These are phyloP conservation scores for Trapa incisa DNA, from an alignment of 345 rosid genomes.

Conservation along the genomic window DNA sequence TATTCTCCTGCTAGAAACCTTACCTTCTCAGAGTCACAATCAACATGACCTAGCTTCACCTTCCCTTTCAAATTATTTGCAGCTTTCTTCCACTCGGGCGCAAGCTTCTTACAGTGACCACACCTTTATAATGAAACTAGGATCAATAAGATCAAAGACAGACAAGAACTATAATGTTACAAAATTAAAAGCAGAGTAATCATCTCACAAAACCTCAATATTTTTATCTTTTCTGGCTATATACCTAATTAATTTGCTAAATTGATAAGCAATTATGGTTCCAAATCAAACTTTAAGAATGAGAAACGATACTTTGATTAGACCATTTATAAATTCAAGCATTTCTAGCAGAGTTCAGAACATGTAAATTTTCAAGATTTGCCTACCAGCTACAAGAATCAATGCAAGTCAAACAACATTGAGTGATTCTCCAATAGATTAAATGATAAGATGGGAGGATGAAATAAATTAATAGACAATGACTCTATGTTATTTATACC, in stretches of 20 bases:
- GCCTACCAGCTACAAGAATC: too few relatives aligned
- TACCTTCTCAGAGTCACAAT: slow-evolving; percentile 87
- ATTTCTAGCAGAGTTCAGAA: background rate
- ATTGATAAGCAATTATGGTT: background rate
- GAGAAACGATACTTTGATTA: too few relatives aligned
- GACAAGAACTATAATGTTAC: background rate
- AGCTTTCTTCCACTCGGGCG: slow-evolving; percentile 98
- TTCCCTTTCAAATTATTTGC: slow-evolving; percentile 77
- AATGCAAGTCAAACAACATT: too few relatives aligned
- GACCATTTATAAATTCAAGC: background rate
- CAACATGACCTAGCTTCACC: slow-evolving; percentile 90
- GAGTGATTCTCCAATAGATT: too few relatives aligned
- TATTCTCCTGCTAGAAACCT: background rate
- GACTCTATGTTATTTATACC: background rate
- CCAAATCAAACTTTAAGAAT: background rate
- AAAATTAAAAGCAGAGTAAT: background rate
- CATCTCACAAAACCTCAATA: background rate
- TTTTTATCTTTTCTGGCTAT: background rate
- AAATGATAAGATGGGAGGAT: too few relatives aligned
- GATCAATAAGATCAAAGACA: slow-evolving; percentile 5
- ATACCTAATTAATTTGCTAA: background rate
- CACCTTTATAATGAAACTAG: background rate
- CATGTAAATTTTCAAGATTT: too few relatives aligned
- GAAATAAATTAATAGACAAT: too few relatives aligned
- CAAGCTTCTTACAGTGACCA: slow-evolving; percentile 43